Evolutionary conservation across 1,139 yeast species (phyloP).

Genomic region (Suhomyces choctaworum): DNA sequence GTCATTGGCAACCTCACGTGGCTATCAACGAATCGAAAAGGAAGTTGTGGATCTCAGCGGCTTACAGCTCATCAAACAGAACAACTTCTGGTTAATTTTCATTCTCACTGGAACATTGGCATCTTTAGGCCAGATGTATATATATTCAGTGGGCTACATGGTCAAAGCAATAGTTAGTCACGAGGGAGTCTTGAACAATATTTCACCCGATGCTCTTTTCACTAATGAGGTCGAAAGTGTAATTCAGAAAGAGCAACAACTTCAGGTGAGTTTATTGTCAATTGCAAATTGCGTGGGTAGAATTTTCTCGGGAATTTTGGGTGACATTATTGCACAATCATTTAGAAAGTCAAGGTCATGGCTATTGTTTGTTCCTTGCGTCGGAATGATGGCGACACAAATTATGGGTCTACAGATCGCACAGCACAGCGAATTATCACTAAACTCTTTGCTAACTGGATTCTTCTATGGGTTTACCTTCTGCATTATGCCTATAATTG

Average conservation of each 20-base stretch:
- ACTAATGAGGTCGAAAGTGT: conserved; percentile 25
- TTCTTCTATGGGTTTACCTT: conserved; percentile 59
- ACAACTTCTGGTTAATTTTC: conserved; percentile 52
- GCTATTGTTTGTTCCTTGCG: conserved; percentile 48
- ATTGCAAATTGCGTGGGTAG: conserved; percentile 57
- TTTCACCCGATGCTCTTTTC: conserved; percentile 1
- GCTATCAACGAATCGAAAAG: conserved; percentile 7
- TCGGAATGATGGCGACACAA: conserved; percentile 45
- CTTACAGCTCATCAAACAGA: conserved; percentile 28
- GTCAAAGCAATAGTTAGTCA: conserved; percentile 50
- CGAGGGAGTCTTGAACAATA: conserved; percentile 13
- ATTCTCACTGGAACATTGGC: conserved; percentile 51
- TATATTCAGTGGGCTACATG: conserved; percentile 62
- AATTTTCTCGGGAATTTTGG: conserved; percentile 50
- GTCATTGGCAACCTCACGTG: conserved; percentile 9
- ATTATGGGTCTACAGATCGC: conserved; percentile 35
- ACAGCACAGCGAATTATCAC: conserved; percentile 32
- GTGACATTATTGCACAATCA: conserved; percentile 50
- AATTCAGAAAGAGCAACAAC: conserved; percentile 52
- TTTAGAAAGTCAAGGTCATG: conserved; percentile 45
- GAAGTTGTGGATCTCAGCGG: conserved; percentile 17
- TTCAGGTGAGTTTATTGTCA: conserved; percentile 57
- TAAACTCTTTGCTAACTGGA: conserved; percentile 49
- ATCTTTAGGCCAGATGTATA: conserved; percentile 62
- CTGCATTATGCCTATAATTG: conserved; percentile 58